Conservation (phyloP, 345 rosid species). For the Brassica rapa region DNA sequence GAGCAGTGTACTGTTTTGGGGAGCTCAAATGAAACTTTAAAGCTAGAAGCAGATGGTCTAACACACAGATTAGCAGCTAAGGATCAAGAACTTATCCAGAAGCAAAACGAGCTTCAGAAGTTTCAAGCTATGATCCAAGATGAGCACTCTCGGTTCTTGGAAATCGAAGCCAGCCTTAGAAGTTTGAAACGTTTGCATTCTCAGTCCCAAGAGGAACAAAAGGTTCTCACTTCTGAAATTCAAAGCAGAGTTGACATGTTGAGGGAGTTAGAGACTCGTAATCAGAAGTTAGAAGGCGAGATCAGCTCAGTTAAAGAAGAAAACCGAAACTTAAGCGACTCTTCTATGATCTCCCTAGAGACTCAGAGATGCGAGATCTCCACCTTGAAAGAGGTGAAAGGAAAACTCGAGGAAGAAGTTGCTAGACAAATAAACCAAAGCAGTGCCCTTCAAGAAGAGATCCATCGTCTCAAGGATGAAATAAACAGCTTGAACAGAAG, state of each 20-base stretch:
- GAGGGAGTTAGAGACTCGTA: slow-evolving; percentile 54
- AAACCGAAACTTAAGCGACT: slow-evolving; percentile 50
- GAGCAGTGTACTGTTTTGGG: slow-evolving; percentile 62
- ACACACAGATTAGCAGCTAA: slow-evolving; percentile 58
- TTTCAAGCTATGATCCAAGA: slow-evolving; percentile 56
- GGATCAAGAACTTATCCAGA: slow-evolving; percentile 67
- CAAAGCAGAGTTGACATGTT: slow-evolving; percentile 58
- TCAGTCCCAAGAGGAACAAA: slow-evolving; percentile 65
- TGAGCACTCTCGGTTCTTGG: slow-evolving; percentile 62
- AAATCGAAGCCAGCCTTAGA: slow-evolving; percentile 62
- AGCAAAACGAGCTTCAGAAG: slow-evolving; percentile 64
- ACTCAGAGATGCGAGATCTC: slow-evolving; percentile 54
- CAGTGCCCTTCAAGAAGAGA: slow-evolving; percentile 73
- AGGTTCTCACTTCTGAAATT: slow-evolving; percentile 68
- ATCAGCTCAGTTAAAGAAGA: slow-evolving; percentile 54
- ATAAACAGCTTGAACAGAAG: slow-evolving; percentile 55
- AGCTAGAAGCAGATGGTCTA: slow-evolving; percentile 63
- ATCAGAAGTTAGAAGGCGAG: slow-evolving; percentile 55
- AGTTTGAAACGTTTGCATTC: slow-evolving; percentile 52
- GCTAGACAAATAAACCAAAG: slow-evolving; percentile 56
- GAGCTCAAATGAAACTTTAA: slow-evolving; percentile 65
- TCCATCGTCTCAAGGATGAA: slow-evolving; percentile 68
- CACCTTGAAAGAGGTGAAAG: slow-evolving; percentile 66
- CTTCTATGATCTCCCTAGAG: slow-evolving; percentile 50
- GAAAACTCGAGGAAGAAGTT: slow-evolving; percentile 70